A percentile compares a stretch with the other conserved stretches of the same genome.
Conservation (phyloP, 129 eudicot genomes). For the Solidago caesia region DNA sequence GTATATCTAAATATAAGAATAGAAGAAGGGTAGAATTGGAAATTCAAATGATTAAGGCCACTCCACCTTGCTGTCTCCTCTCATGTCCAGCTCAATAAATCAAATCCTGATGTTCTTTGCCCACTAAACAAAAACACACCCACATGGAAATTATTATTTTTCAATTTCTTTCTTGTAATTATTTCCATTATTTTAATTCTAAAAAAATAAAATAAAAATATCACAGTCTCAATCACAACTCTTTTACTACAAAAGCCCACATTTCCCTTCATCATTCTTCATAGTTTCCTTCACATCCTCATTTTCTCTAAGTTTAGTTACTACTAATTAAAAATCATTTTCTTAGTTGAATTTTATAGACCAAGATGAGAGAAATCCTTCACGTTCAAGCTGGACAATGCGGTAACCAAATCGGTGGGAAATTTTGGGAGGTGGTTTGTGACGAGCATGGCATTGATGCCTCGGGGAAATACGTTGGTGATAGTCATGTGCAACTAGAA, state of each 20-base stretch:
- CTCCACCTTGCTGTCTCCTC: conserved; percentile 44
- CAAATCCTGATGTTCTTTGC: conserved; percentile 40
- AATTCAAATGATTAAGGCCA: conserved; percentile 20
- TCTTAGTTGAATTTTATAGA: neutral
- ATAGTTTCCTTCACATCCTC: conserved; percentile 19
- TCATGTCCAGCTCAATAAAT: conserved; percentile 47
- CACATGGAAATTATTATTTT: conserved; percentile 59
- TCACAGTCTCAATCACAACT: conserved; percentile 40
- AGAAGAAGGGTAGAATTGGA: conserved; percentile 30
- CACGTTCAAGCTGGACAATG: conserved; percentile 93
- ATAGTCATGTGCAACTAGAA: conserved; percentile 53
- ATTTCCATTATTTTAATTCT: conserved; percentile 24
- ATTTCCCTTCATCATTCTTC: conserved; percentile 27
- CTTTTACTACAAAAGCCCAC: conserved; percentile 47
- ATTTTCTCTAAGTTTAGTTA: neutral
- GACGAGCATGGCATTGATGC: conserved; percentile 75
- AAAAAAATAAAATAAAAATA: conserved; percentile 27
- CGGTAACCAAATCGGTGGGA: conserved; percentile 84
- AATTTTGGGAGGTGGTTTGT: conserved; percentile 89
- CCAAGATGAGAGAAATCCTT: conserved; percentile 78
- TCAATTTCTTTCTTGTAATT: conserved; percentile 26
- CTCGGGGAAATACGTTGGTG: conserved; percentile 51
- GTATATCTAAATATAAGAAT: neutral
- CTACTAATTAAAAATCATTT: neutral
- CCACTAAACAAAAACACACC: conserved; percentile 41